Evolutionary conservation across 2,329 filamentous ascomycete genomes (phyloP).

Genomic region (Xylariaceae sp.): DNA sequence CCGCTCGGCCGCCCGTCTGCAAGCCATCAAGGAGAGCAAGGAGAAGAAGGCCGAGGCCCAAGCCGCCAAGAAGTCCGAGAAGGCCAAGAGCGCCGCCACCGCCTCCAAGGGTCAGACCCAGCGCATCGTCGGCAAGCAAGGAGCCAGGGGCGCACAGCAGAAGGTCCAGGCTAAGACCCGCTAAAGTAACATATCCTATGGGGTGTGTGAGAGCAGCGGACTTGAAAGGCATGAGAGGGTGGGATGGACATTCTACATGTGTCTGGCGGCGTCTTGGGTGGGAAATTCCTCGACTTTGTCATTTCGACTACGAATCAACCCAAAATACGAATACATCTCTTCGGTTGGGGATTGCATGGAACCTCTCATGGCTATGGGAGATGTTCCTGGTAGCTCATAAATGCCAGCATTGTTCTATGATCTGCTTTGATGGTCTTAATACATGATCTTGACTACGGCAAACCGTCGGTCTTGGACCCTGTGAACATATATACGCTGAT

Average conservation of each 20-base stretch:
- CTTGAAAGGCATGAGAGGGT: conserved; percentile 26
- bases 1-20: conserved; percentile 84
- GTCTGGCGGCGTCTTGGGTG: conserved; percentile 44
- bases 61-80: conserved; percentile 97
- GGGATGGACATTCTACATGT: conserved; percentile 34
- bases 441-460: too few species aligned
- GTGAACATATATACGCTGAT: too few species aligned
- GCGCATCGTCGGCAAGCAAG: conserved; percentile 95
- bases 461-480: too few species aligned
- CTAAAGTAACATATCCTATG: conserved; percentile 57
- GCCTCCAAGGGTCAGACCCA: conserved; percentile 78
- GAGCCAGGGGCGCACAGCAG: conserved; percentile 84
- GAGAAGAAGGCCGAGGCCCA: conserved; percentile 92
- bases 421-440: conserved; percentile 7
- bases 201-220: conserved; percentile 18
- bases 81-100: conserved; percentile 86
- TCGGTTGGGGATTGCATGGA: conserved; percentile 39
- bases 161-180: conserved; percentile 89
- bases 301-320: conserved; percentile 32
- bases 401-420: conserved; percentile 41
- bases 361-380: conserved; percentile 39
- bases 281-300: conserved; percentile 39
- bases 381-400: conserved; percentile 42
- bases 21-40: conserved; percentile 97
- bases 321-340: conserved; percentile 36